A percentile compares a stretch with the other conserved stretches of the same genome.
These are phyloP conservation scores for Tilletiaria anomala DNA, from an alignment of 1,284 basidiomycete species.

Conservation along the genomic window DNA sequence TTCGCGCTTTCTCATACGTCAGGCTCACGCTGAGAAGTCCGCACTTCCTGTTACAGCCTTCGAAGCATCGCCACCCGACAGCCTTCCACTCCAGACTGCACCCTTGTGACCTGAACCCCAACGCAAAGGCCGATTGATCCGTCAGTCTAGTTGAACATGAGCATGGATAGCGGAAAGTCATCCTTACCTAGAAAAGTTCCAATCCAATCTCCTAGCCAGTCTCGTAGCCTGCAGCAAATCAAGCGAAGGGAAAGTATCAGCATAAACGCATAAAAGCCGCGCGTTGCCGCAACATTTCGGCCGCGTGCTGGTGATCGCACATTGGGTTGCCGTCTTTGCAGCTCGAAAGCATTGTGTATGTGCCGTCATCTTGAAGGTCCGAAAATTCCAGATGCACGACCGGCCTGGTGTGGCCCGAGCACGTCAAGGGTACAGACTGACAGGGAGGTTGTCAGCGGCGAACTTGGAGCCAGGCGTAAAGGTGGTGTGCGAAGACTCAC, in stretches of 20 bases:
- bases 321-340: conserved; percentile 40
- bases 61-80: conserved; percentile 53
- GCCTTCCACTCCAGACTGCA: conserved; percentile 91
- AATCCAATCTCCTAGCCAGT: conserved; percentile 77
- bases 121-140: background rate
- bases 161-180: background rate
- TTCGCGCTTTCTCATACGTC: background rate
- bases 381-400: conserved; percentile 91
- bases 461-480: too few relatives aligned
- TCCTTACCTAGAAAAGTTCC: conserved; percentile 71
- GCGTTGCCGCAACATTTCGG: background rate
- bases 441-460: too few relatives aligned
- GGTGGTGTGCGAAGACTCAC: too few relatives aligned
- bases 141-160: background rate
- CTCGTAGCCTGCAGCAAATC: conserved; percentile 6
- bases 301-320: too few relatives aligned
- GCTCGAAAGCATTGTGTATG: conserved; percentile 31
- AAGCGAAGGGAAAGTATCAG: background rate
- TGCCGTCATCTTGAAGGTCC: conserved; percentile 50
- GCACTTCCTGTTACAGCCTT: conserved; percentile 84
- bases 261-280: background rate
- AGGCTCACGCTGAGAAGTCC: conserved; percentile 84
- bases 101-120: conserved; percentile 64
- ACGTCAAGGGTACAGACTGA: conserved; percentile 43
- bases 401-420: conserved; percentile 52